A percentile compares a stretch with the other conserved stretches of the same genome.
Evolutionary conservation across 345 rosid species (phyloP).

Genomic region (Combretum micranthum): DNA sequence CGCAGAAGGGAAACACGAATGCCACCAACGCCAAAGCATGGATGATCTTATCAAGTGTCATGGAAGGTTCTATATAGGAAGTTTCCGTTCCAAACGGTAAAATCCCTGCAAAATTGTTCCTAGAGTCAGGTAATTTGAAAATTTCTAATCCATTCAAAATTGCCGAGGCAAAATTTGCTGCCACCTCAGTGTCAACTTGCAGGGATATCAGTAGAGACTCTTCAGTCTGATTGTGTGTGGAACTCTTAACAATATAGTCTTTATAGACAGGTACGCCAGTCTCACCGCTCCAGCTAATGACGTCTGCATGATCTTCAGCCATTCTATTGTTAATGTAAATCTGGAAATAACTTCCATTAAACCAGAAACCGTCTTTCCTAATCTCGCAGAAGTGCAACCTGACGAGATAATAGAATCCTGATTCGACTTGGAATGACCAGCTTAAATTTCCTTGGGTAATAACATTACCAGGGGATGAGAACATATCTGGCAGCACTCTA

Average conservation of each 20-base stretch:
- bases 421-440: conserved; percentile 21
- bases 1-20: too few species aligned
- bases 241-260: conserved; percentile 11
- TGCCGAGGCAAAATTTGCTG: conserved; percentile 2
- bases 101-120: conserved; percentile 19
- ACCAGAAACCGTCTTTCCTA: not conserved
- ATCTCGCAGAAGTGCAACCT: conserved; percentile 19
- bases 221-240: not conserved
- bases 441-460: conserved; percentile 10
- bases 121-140: conserved; percentile 20
- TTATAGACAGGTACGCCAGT: conserved; percentile 15
- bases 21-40: not conserved
- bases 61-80: not conserved
- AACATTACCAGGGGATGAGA: not conserved
- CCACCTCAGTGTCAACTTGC: conserved; percentile 1
- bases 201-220: conserved; percentile 12
- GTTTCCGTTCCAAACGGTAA: conserved; percentile 7
- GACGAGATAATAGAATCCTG: conserved; percentile 23
- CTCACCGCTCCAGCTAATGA: conserved; percentile 7
- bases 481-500: conserved; percentile 5
- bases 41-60: not conserved
- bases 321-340: conserved; percentile 16
- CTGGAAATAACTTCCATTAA: conserved; percentile 12
- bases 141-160: conserved; percentile 32
- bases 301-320: conserved; percentile 8